Conservation (phyloP, 1,284 basidiomycete species). For the Pseudozyma hubeiensis region DNA sequence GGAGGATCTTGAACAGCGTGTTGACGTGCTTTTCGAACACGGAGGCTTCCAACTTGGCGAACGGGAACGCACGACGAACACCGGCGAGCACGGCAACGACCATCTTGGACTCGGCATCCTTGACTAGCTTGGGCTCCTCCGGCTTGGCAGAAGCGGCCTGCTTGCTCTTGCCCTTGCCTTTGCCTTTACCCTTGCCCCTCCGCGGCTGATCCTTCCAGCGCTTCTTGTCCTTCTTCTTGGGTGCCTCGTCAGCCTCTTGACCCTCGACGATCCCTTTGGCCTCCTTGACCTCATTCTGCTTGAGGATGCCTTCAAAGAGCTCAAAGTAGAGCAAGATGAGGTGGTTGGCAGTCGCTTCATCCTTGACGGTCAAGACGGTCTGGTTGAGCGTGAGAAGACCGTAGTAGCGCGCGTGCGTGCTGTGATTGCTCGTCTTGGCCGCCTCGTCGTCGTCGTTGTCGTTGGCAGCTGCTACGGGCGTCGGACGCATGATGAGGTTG, state of each 20-base stretch:
- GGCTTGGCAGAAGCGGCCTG: conserved; percentile 21
- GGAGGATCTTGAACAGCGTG: conserved; percentile 93
- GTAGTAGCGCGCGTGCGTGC: conserved; percentile 84
- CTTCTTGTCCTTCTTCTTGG: conserved; percentile 69
- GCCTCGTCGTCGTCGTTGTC: conserved; percentile 26
- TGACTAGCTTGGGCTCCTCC: conserved; percentile 66
- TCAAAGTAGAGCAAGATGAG: conserved; percentile 94
- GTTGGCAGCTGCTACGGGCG: conserved; percentile 36
- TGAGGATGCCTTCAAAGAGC: conserved; percentile 81
- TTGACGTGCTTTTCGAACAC: conserved; percentile 87
- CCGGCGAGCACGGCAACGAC: conserved; percentile 92
- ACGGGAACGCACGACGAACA: conserved; percentile 94
- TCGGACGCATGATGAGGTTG: conserved; percentile 78
- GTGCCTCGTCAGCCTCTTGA: conserved; percentile 39
- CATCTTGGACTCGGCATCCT: conserved; percentile 79
- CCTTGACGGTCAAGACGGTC: conserved; percentile 79
- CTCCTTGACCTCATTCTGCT: conserved; percentile 64
- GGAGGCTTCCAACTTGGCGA: conserved; percentile 78
- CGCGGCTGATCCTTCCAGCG: conserved; percentile 66
- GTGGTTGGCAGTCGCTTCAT: conserved; percentile 80
- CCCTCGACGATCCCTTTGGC: conserved; percentile 55
- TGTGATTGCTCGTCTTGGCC: conserved; percentile 46
- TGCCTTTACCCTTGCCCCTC: conserved; percentile 64
- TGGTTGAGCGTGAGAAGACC: conserved; percentile 94
- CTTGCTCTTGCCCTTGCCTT: conserved; percentile 23